Base-by-base conservation (phyloP, 2,329 filamentous ascomycete genomes). In the Bipolaris zeicola region DNA sequence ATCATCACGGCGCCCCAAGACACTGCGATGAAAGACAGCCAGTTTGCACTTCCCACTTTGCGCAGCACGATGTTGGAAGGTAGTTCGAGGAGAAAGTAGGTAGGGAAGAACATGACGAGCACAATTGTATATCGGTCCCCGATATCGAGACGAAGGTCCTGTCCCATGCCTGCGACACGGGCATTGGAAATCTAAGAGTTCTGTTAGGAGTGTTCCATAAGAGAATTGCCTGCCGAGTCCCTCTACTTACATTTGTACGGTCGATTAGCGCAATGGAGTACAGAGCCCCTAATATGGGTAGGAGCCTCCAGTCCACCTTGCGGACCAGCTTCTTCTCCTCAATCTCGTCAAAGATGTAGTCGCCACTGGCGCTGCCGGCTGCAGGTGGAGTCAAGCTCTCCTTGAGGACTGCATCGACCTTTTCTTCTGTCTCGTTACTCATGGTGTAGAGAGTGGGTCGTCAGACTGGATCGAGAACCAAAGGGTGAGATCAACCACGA, bases 261-360 rank as follows among this genome's bases (percentile, higher is more conserved):
- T 78, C 76, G 47, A 78, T 70, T 2, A 75, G 62, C 1, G 74
- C 67, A 20, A 77, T 72, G 3, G 72, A 76, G 52, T 77, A 77
- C 22, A 78, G 62, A 2, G 74, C 58, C 2, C 72, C 75, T 1
- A 78, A 61, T 5, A 78, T 77, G 6, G 76, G 76, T 6, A 79
- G 65, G 1, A 78, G 67, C 24, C 76, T 70, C 55, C 69, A 66
- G 55, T 79, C 77, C 24, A 76, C 58, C 16, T 70, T 72, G 6
- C 68, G 67, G n/a, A 68, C 26, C 8, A 71, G 22, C 22, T 55
- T 58, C 53, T 64, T 67, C 46, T 66, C 62, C 6, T 66, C 60
- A 20, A 65, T 51, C 11, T 58, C 56, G 28, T 62, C 61, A 28
- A 52, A 55, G 10, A 53, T 55, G 39, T 61, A 63, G 5, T 62